Evolutionary conservation across 768 basidiomycete genomes (phyloP).

Genomic region (Mycena belliarum): DNA sequence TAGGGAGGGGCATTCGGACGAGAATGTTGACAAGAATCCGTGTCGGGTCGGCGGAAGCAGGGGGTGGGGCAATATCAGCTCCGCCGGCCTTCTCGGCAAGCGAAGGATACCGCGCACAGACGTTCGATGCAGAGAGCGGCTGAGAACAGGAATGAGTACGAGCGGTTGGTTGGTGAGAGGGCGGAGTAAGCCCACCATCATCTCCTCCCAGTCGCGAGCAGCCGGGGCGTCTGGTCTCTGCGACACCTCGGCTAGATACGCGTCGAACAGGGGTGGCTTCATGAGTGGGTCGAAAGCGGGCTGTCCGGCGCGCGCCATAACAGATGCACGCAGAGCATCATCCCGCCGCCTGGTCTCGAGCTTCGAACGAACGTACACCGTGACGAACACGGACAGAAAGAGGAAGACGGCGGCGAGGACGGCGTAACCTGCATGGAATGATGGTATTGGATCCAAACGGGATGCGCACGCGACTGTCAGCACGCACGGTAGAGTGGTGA

Average conservation of each 20-base stretch:
- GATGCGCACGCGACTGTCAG: background rate
- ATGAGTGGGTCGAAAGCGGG: background rate
- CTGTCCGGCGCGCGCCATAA: background rate
- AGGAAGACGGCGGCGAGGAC: constrained; percentile 6
- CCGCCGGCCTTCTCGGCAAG: background rate
- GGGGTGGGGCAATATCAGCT: no score
- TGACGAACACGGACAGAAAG: background rate
- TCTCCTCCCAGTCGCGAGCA: constrained; percentile 3
- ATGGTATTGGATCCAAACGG: background rate
- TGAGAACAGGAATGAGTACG: background rate
- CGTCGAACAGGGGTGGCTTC: constrained; percentile 11
- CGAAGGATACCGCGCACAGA: no score
- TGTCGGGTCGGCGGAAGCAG: background rate
- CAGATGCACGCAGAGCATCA: background rate
- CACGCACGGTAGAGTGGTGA: constrained; percentile 14
- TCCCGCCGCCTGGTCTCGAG: background rate
- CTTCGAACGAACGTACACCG: constrained; percentile 6
- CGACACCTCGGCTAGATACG: background rate
- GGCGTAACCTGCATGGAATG: constrained; percentile 5
- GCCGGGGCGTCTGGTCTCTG: background rate
- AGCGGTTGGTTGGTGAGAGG: background rate
- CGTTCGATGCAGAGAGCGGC: constrained; percentile 1
- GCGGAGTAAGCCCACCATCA: constrained; percentile 8
- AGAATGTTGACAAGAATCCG: background rate
- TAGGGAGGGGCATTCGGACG: constrained; percentile 7